phyloP scores from a whole-genome alignment of 2,329 filamentous ascomycete genomes.

The Botrytis elliptica region DNA sequence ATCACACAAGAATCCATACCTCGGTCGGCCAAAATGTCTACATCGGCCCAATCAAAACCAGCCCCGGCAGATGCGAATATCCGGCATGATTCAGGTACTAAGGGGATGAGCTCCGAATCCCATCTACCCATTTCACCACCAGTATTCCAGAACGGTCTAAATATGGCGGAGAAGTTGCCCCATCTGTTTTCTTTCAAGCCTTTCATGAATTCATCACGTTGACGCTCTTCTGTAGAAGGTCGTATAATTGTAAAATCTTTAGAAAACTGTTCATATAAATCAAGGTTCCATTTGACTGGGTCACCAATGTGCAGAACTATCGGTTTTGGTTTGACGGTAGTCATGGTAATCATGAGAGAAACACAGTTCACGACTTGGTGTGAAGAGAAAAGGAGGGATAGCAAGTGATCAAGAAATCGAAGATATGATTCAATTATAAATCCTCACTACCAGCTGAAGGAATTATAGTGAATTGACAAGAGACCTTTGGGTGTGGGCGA shows the following conservation, averaged over 20 bases:
- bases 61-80: conserved; percentile 61
- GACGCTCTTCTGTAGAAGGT: conserved; percentile 51
- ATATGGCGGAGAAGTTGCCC: conserved; percentile 53
- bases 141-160: conserved; percentile 62
- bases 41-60: conserved; percentile 64
- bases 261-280: conserved; percentile 42
- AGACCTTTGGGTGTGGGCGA: not conserved
- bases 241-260: conserved; percentile 46
- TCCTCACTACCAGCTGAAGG: not conserved
- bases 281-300: conserved; percentile 38
- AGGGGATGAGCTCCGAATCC: conserved; percentile 56
- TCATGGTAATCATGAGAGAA: not conserved
- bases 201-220: conserved; percentile 49
- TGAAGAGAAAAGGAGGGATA: not conserved
- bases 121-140: conserved; percentile 65
- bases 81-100: conserved; percentile 53
- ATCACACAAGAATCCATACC: conserved; percentile 37
- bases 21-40: conserved; percentile 57
- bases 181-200: conserved; percentile 52
- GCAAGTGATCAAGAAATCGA: not conserved
- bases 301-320: conserved; percentile 40
- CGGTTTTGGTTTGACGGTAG: conserved; percentile 26
- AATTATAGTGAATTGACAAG: not conserved
- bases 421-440: not conserved
- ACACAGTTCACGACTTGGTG: not conserved